Base-by-base conservation (phyloP, 2,329 filamentous ascomycete species). In the Colletotrichum somersetense region DNA sequence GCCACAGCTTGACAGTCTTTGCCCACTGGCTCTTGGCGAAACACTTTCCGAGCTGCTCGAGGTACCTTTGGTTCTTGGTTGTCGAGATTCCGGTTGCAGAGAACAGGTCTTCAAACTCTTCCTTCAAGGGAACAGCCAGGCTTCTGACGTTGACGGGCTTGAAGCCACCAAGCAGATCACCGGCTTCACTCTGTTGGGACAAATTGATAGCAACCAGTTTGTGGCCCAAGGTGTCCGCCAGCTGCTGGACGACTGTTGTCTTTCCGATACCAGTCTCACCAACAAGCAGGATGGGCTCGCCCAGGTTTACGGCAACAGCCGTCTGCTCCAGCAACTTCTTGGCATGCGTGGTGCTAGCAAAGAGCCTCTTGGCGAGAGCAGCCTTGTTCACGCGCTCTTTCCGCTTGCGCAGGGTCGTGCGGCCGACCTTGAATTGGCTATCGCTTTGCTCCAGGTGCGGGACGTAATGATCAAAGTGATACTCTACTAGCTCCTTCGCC, bases 191-290 rank as follows among this genome's bases (percentile, higher is more conserved):
- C 80, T 99, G 97, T 79, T 99, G 97, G 0, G 96, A 99, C 79
- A 99, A 82, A 79, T 99, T 99, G 78, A 99, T 95, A 3, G 95
- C 94, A 0, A 95, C 93, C 16, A 99, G 88, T 77, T 94, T 97
- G 78, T 95, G 93, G 1, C 95, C 94, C 38, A 98, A 87, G 4
- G 92, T 89, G 70, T 93, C 91, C 0, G 96, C 95, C 67, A 99
- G 86, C 79, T 98, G 95, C 80, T 99, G 96, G 18, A 99, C 92
- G 35, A 96, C 93, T 0, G 96, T 97, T 0, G 96, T 99, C 83
- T 99, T 99, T 77, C 96, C 96, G 62, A 97, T 98, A 85, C 96
- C 96, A 10, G 96, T 99, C 84, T 99, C 96, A 79, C 96, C 96
- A n/a, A 99, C 96, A 38, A 99, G 89, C 23, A 99, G 84, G 1